Percentiles rank a stretch among this genome's conserved stretches.
Conservation (phyloP, 1,284 basidiomycete species). For the Apiotrichum sp. region DNA sequence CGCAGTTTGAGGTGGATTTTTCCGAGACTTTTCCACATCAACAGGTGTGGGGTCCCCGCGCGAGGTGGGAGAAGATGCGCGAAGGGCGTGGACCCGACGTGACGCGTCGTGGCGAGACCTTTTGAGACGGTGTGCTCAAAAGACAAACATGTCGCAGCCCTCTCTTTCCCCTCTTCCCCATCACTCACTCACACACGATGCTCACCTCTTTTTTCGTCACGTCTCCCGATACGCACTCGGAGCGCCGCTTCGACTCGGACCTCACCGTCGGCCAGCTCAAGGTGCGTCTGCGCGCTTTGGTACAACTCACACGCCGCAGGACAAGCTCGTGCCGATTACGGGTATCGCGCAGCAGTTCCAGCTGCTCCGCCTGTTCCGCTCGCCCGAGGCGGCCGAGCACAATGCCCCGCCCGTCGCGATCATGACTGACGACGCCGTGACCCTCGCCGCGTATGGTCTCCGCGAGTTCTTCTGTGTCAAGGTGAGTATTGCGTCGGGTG, state of each 20-base stretch:
- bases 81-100: too few relatives aligned
- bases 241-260: constrained; percentile 69
- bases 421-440: constrained; percentile 61
- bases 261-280: constrained; percentile 71
- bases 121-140: too few relatives aligned
- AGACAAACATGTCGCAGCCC: too few relatives aligned
- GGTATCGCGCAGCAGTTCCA: constrained; percentile 75
- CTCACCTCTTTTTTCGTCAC: constrained; percentile 63
- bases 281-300: constrained; percentile 47
- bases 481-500: constrained; percentile 48
- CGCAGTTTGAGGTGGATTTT: too few relatives aligned
- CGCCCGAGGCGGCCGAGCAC: constrained; percentile 49
- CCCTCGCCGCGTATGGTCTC: constrained; percentile 67
- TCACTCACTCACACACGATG: not conserved
- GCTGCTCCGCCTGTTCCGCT: constrained; percentile 58
- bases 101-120: too few relatives aligned
- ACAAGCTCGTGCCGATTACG: constrained; percentile 82
- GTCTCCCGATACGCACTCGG: constrained; percentile 81
- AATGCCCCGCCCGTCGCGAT: constrained; percentile 49
- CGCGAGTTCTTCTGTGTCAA: constrained; percentile 54
- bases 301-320: constrained; percentile 48
- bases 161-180: too few relatives aligned
- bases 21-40: too few relatives aligned
- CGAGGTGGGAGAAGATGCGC: too few relatives aligned
- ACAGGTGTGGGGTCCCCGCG: too few relatives aligned